Conservation (phyloP, 768 basidiomycete species). For the Tricholomella constricta region DNA sequence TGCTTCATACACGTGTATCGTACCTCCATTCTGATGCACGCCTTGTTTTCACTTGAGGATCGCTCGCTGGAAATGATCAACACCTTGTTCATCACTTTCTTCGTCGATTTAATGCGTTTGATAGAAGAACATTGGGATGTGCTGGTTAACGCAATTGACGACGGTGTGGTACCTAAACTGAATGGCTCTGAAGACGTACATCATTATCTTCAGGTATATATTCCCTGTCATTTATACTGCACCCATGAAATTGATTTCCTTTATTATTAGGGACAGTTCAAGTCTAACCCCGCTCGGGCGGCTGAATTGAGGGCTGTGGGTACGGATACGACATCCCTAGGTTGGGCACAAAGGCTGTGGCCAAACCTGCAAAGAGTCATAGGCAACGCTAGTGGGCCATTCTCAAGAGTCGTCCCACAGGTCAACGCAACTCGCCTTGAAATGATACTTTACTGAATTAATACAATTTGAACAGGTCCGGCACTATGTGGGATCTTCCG, state of each 20-base stretch:
- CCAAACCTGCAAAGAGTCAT: slow-evolving; percentile 1
- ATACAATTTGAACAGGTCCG: neutral
- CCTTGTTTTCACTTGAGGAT: slow-evolving; percentile 9
- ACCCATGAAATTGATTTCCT: neutral
- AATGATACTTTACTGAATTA: neutral
- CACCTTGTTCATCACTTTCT: slow-evolving; percentile 8
- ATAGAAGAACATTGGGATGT: slow-evolving; percentile 10
- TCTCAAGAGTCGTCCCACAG: slow-evolving; percentile 5
- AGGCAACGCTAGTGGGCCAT: slow-evolving; percentile 8
- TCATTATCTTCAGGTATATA: slow-evolving; percentile 5
- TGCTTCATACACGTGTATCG: slow-evolving; percentile 8
- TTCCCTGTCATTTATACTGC: neutral
- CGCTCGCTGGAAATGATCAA: slow-evolving; percentile 4
- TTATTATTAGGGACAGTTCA: slow-evolving; percentile 5
- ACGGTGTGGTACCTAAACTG: slow-evolving; percentile 3
- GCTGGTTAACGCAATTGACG: slow-evolving; percentile 5
- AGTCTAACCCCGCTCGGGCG: slow-evolving; percentile 7
- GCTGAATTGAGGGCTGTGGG: slow-evolving; percentile 4
- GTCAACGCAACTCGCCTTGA: neutral
- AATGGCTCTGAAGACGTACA: slow-evolving; percentile 3
- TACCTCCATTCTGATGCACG: slow-evolving; percentile 8
- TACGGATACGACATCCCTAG: neutral
- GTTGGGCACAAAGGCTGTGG: slow-evolving; percentile 10
- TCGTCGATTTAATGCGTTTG: slow-evolving; percentile 8
- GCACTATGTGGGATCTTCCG: slow-evolving; percentile 3